Percentiles rank a stretch among this genome's conserved stretches.
These are phyloP conservation scores for Marvania coccoides DNA, from an alignment of 139 green algal species.

Conservation along the genomic window DNA sequence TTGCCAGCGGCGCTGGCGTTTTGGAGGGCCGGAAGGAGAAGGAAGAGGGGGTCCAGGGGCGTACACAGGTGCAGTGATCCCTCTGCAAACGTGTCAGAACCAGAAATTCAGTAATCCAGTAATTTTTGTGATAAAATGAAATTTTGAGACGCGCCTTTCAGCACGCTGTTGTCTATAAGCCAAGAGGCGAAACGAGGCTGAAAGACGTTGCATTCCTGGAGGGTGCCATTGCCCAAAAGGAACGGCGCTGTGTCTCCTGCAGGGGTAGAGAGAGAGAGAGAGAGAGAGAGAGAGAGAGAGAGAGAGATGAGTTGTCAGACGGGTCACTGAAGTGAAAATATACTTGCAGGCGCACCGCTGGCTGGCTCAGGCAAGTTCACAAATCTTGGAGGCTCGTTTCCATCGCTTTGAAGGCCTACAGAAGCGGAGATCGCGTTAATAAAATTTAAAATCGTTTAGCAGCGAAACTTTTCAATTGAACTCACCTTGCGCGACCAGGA, in stretches of 20 bases:
- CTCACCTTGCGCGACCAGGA: background rate
- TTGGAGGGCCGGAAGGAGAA: constrained; percentile 52
- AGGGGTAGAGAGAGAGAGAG: background rate
- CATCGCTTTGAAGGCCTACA: background rate
- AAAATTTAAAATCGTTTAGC: background rate
- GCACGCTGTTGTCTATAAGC: constrained; percentile 28
- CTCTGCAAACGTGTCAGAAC: too few species aligned
- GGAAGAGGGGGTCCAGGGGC: constrained; percentile 44
- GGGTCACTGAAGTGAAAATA: background rate
- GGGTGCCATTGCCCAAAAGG: constrained; percentile 6
- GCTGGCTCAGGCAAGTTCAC: background rate
- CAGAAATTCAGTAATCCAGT: too few species aligned
- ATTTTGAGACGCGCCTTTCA: constrained; percentile 12
- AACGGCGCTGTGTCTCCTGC: constrained; percentile 22
- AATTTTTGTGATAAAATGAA: too few species aligned
- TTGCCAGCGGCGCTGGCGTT: background rate
- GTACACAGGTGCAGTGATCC: constrained; percentile 47
- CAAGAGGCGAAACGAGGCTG: constrained; percentile 22
- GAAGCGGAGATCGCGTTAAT: background rate
- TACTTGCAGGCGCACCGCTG: background rate
- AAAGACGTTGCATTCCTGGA: constrained; percentile 32
- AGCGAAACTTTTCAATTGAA: background rate
- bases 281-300: background rate
- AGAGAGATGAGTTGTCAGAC: background rate
- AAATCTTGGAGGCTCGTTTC: background rate